Conservation (phyloP, 2,329 filamentous ascomycete species). For the Colletotrichum scovillei region DNA sequence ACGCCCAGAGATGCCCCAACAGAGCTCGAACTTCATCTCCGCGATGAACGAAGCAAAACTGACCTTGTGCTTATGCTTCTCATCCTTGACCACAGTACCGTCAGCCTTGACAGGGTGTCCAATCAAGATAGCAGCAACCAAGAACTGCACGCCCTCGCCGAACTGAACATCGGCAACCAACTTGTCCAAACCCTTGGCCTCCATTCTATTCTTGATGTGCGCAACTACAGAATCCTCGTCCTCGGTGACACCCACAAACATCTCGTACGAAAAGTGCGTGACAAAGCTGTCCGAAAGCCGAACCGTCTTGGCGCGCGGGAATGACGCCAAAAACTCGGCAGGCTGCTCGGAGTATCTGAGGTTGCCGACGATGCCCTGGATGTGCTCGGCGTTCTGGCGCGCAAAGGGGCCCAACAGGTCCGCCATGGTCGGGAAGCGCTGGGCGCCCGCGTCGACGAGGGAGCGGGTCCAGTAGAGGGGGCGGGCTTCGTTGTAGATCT, state of each 20-base stretch:
- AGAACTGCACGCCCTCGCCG: background rate
- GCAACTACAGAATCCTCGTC: background rate
- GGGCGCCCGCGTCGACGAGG: background rate
- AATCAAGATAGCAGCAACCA: background rate
- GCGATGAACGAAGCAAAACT: background rate
- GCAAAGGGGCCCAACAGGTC: background rate
- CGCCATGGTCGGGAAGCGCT: background rate
- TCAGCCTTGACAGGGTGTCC: background rate
- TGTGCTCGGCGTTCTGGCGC: background rate
- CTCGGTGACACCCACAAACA: background rate
- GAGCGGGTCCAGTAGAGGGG: background rate
- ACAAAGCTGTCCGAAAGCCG: background rate
- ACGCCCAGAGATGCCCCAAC: no score
- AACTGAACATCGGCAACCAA: background rate
- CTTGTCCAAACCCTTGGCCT: background rate
- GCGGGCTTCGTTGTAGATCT: background rate
- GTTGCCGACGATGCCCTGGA: background rate
- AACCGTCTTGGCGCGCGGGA: background rate
- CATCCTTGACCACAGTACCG: no score
- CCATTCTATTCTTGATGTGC: background rate
- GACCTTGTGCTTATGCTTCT: background rate
- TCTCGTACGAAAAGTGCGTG: background rate
- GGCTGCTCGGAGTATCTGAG: background rate
- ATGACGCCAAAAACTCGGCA: background rate
- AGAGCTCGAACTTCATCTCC: background rate